Percentiles rank a stretch among this genome's conserved stretches.
Conservation (phyloP, 1,139 yeast species). For the Arxiozyma telluris region DNA sequence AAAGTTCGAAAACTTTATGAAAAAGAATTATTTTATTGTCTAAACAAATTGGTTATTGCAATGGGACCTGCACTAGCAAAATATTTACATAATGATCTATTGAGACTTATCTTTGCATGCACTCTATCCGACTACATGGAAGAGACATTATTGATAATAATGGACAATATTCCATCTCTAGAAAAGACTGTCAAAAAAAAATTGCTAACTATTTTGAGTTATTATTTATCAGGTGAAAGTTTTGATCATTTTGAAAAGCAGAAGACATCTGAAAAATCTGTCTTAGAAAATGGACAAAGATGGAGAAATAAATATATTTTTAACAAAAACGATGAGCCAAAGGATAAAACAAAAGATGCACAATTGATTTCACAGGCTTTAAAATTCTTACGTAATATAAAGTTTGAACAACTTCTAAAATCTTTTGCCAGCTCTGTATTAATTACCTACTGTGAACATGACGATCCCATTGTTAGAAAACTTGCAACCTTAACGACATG, state of each 20-base stretch:
- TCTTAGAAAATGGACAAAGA: constrained; percentile 58
- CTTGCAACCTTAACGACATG: constrained; percentile 82
- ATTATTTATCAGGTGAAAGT: constrained; percentile 71
- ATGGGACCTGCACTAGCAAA: constrained; percentile 94
- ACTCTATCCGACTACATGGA: constrained; percentile 76
- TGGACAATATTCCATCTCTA: constrained; percentile 69
- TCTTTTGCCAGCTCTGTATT: constrained; percentile 85
- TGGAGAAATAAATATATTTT: constrained; percentile 67
- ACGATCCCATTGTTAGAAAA: constrained; percentile 68
- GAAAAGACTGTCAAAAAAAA: constrained; percentile 65
- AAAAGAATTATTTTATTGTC: constrained; percentile 81
- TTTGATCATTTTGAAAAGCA: constrained; percentile 67
- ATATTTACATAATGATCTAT: constrained; percentile 71
- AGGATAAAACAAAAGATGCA: constrained; percentile 28
- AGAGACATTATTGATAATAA: constrained; percentile 59
- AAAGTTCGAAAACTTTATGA: constrained; percentile 66
- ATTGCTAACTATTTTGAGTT: constrained; percentile 62
- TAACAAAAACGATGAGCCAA: constrained; percentile 40
- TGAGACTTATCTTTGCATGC: constrained; percentile 73
- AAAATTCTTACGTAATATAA: constrained; percentile 62
- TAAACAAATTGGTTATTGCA: constrained; percentile 77
- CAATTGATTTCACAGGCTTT: constrained; percentile 32
- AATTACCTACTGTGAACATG: constrained; percentile 71
- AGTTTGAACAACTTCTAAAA: constrained; percentile 66
- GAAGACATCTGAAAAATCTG: constrained; percentile 47